phyloP scores from a whole-genome alignment of 805 yeast genomes.

The Metschnikowia reukaufii region DNA sequence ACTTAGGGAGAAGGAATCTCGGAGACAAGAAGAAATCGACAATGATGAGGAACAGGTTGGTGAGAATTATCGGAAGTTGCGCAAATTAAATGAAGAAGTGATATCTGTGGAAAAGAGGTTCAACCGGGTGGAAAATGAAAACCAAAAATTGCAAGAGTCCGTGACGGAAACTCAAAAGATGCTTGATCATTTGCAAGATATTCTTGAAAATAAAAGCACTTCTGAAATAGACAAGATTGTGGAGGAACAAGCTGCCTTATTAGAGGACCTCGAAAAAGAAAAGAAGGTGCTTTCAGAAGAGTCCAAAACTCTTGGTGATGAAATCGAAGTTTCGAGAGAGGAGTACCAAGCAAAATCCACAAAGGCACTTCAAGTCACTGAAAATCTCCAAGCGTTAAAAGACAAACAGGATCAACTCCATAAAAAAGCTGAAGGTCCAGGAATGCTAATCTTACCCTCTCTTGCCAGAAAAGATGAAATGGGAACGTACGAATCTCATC shows the following conservation, averaged over 20 bases:
- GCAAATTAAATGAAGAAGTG: constrained; percentile 37
- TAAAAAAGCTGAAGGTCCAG: constrained; percentile 33
- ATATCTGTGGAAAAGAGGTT: constrained; percentile 32
- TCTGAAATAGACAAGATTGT: constrained; percentile 13
- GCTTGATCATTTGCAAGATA: constrained; percentile 12
- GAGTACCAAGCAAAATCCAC: constrained; percentile 37
- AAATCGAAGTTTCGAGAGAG: constrained; percentile 29
- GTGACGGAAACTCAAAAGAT: constrained; percentile 8
- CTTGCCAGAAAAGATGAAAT: constrained; percentile 36
- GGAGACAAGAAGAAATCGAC: constrained; percentile 35
- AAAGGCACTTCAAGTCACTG: constrained; percentile 33
- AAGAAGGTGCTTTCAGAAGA: constrained; percentile 26
- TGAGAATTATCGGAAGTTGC: constrained; percentile 36
- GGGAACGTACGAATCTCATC: constrained; percentile 26
- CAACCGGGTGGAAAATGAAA: constrained; percentile 31
- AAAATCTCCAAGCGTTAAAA: constrained; percentile 21
- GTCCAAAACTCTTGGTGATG: constrained; percentile 26
- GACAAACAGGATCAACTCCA: constrained; percentile 21
- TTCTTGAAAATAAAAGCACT: constrained; percentile 16
- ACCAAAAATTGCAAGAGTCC: constrained; percentile 20
- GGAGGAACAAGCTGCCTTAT: constrained; percentile 22
- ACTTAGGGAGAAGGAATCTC: constrained; percentile 27
- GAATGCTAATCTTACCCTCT: constrained; percentile 35
- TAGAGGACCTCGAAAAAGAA: constrained; percentile 30
- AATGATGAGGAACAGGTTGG: constrained; percentile 42